A percentile compares a stretch with the other conserved stretches of the same genome.
Conservation (phyloP, 352 stramenopile species). For the Pelagophyceae sp. region DNA sequence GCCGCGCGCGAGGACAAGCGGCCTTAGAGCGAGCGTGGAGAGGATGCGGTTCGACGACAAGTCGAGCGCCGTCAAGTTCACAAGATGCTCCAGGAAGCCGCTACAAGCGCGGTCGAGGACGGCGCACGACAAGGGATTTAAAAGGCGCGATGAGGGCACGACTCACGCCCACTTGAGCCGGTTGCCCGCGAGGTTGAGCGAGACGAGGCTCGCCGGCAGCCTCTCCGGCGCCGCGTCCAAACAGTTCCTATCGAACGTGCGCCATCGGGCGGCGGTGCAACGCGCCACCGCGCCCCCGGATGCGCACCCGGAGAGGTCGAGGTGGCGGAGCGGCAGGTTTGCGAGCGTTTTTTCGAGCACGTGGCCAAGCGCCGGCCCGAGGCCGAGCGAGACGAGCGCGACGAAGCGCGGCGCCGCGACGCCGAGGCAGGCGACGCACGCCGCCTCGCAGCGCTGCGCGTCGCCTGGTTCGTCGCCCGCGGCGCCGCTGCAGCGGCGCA, state of each 20-base stretch:
- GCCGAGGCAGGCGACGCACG: not conserved
- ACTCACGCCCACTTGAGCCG: not conserved
- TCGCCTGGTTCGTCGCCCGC: not conserved
- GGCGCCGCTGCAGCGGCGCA: not conserved
- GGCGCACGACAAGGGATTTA: too few relatives aligned
- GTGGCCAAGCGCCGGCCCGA: too few relatives aligned
- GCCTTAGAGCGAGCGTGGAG: not conserved
- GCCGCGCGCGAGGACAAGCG: not conserved
- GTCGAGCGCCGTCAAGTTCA: not conserved
- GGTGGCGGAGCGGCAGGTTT: too few relatives aligned
- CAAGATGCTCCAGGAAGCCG: not conserved
- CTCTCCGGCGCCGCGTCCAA: not conserved
- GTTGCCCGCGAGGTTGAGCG: not conserved
- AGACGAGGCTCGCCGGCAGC: not conserved
- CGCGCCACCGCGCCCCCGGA: too few relatives aligned
- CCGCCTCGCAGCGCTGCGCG: too few relatives aligned
- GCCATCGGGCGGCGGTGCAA: too few relatives aligned
- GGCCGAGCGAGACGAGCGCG: not conserved
- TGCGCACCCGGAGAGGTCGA: too few relatives aligned
- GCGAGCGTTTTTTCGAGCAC: too few relatives aligned
- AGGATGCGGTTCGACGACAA: not conserved
- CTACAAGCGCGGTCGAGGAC: too few relatives aligned
- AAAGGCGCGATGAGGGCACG: too few relatives aligned
- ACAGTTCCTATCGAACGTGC: too few relatives aligned
- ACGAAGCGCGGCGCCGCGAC: not conserved